These are phyloP conservation scores for Camellia granthamiana DNA, from an alignment of 148 eudicot genomes.

Conservation along the genomic window DNA sequence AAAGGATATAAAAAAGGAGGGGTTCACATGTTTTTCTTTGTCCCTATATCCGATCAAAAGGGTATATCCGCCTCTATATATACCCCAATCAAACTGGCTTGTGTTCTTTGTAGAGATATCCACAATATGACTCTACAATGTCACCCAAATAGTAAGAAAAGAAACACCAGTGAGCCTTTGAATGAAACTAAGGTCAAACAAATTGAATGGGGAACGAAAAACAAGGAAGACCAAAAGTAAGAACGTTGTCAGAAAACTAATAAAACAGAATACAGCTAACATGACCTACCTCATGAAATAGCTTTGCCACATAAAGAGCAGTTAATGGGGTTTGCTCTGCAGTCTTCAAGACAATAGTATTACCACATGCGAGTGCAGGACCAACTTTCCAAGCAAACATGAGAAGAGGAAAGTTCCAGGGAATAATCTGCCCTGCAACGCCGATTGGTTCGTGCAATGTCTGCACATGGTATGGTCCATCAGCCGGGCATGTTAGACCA, in stretches of 20 bases:
- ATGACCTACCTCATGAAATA: conserved; percentile 25
- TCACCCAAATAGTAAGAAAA: not conserved
- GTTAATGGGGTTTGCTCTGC: conserved; percentile 35
- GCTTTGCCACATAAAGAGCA: conserved; percentile 29
- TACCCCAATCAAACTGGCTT: too few relatives aligned
- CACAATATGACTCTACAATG: not conserved
- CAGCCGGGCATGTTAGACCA: conserved; percentile 28
- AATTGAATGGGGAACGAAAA: not conserved
- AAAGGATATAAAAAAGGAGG: too few relatives aligned
- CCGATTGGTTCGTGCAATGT: conserved; percentile 31
- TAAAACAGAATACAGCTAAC: not conserved
- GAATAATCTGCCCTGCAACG: conserved; percentile 31
- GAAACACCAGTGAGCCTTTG: not conserved
- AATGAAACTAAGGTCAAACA: not conserved
- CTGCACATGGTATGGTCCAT: conserved; percentile 31
- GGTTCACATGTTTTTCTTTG: too few relatives aligned
- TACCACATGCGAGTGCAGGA: conserved; percentile 31
- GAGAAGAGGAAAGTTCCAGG: conserved; percentile 31
- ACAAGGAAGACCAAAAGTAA: not conserved
- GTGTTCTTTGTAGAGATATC: not conserved
- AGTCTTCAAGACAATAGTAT: conserved; percentile 30
- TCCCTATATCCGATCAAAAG: too few relatives aligned
- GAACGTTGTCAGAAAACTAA: not conserved
- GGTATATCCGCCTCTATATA: too few relatives aligned
- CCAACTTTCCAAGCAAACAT: conserved; percentile 37